Evolutionary conservation across 345 rosid genomes (phyloP), one percentile per base, ranked within the genome.

Genomic region (Trapa incisa): DNA sequence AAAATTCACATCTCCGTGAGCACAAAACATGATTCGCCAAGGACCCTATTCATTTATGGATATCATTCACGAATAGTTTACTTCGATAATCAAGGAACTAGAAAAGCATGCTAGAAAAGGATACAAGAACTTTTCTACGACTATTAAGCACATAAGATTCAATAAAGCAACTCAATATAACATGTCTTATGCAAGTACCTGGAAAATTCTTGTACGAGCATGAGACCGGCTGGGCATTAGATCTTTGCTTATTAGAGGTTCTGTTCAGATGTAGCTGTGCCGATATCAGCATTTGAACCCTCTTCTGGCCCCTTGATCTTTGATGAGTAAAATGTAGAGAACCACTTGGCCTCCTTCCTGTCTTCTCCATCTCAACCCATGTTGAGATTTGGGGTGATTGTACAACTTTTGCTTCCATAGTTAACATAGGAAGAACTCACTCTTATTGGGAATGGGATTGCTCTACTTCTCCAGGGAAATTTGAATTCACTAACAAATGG

Each of bases 351-450:
- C 74, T 82, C 50, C 73, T 66, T 35, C 58, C 68, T n/a, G 78
- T 42, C 41, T 62, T 76, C 33, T 74, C 82, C n/a, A 69, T 72
- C 72, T 72, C 79, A 53, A 78, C 50, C 86, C 86, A 78, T 58
- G 75, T 67, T 39, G 88, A 79, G 73, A 68, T 73, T 7, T 84
- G 89, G 61, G 81, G 50, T 70, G 79, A 75, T 67, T 75, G 84
- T 14, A 74, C 77, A 63, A 79, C 70, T 72, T 74, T 77, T 14
- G 85, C 86, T 71, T 90, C 92, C 95, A 90, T 90, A 22, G 43
- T 66, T 53, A 45, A 8, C 43, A 4, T 12, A 15, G 29, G 10
- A 57, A 57, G 29, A 58, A 36, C 71, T 54, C 38, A 58, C 42
- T 57, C 29, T 36, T 11, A 15, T 41, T 13, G 47, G 35, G 17